These are phyloP conservation scores for Fonsecaea monophora DNA, from an alignment of 2,329 filamentous ascomycete genomes.

Conservation along the genomic window DNA sequence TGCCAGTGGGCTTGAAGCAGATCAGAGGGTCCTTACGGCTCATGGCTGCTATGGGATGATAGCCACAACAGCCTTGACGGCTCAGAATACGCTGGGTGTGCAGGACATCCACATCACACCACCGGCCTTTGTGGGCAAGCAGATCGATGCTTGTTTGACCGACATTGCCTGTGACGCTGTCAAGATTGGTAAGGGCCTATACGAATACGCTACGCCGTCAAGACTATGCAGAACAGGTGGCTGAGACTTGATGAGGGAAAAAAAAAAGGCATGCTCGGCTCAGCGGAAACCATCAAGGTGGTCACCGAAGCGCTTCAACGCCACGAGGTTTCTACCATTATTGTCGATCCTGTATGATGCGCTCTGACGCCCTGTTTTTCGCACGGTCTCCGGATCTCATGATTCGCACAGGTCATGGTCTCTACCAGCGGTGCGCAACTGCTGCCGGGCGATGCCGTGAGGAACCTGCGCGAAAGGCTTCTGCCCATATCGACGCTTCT, in stretches of 20 bases:
- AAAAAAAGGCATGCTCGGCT: constrained; percentile 77
- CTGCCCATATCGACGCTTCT: constrained; percentile 54
- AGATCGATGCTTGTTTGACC: constrained; percentile 82
- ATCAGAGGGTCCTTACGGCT: constrained; percentile 91
- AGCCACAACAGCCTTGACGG: constrained; percentile 92
- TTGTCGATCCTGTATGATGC: constrained; percentile 75
- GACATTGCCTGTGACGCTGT: constrained; percentile 89
- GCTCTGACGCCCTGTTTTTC: background rate
- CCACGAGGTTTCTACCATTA: constrained; percentile 54
- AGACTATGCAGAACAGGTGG: background rate
- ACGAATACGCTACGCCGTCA: background rate
- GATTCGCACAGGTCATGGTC: constrained; percentile 77
- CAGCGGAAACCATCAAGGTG: constrained; percentile 70
- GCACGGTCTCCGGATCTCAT: constrained; percentile 22
- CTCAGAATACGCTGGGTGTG: constrained; percentile 89
- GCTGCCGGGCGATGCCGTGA: constrained; percentile 52
- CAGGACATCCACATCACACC: constrained; percentile 80
- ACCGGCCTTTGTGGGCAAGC: constrained; percentile 77
- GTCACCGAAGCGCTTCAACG: constrained; percentile 70
- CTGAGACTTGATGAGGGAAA: constrained; percentile 1
- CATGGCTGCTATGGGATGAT: constrained; percentile 97
- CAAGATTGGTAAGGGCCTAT: constrained; percentile 75
- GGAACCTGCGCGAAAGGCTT: constrained; percentile 49
- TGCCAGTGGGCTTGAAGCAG: constrained; percentile 84
- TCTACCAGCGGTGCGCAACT: constrained; percentile 57